A percentile compares a stretch with the other conserved stretches of the same genome.
Evolutionary conservation across 2,329 filamentous ascomycete genomes (phyloP).

Genomic region (Sporothrix humicola): DNA sequence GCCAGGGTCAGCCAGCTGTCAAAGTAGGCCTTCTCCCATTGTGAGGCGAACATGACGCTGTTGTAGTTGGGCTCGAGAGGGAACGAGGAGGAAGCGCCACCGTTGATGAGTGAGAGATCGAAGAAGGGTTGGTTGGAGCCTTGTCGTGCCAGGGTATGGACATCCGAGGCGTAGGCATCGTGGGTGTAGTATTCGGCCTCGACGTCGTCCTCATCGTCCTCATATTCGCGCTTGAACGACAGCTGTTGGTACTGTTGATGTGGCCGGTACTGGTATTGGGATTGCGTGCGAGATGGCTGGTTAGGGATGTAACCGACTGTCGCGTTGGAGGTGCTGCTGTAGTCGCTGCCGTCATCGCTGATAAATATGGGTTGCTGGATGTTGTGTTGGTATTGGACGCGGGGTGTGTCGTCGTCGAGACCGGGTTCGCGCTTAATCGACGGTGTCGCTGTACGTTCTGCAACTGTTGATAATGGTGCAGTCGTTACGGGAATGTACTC

Average conservation of each 20-base stretch:
- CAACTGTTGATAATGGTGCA: background rate
- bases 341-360: conserved; percentile 8
- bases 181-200: conserved; percentile 19
- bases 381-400: background rate
- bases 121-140: background rate
- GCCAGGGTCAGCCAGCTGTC: conserved; percentile 40
- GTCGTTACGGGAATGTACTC: background rate
- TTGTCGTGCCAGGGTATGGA: background rate
- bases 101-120: conserved; percentile 5
- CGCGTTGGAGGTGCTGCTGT: background rate
- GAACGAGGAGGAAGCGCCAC: background rate
- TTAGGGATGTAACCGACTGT: background rate
- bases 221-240: conserved; percentile 6
- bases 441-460: too few species aligned
- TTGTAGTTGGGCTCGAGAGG: conserved; percentile 34
- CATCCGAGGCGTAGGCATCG: background rate
- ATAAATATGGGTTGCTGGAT: background rate
- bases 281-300: background rate
- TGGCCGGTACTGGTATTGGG: background rate
- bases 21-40: conserved; percentile 42
- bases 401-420: background rate
- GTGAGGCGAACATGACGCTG: conserved; percentile 35
- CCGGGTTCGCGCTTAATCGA: background rate
- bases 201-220: background rate
- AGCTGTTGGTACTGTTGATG: background rate